phyloP scores from a whole-genome alignment of 768 basidiomycete species.

The Tricholoma matsutake region DNA sequence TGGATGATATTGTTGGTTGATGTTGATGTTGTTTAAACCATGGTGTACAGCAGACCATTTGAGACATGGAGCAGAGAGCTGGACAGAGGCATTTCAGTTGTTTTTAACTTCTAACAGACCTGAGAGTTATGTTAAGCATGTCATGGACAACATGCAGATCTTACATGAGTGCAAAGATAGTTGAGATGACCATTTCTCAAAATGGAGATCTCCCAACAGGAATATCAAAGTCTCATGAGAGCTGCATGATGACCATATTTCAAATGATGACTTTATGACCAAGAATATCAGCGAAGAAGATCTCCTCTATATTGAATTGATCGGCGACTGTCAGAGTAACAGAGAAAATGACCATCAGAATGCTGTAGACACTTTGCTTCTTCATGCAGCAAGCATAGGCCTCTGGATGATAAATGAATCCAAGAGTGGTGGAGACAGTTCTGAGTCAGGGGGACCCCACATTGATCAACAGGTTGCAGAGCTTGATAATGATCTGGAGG shows the following conservation, averaged over 20 bases:
- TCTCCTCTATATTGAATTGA: slow-evolving; percentile 33
- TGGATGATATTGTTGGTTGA: not conserved
- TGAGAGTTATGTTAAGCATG: not conserved
- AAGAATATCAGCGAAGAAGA: slow-evolving; percentile 34
- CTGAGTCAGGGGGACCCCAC: too few species aligned
- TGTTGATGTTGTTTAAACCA: not conserved
- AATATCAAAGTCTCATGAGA: slow-evolving; percentile 30
- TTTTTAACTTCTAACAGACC: not conserved
- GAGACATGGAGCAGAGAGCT: not conserved
- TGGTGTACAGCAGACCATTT: not conserved
- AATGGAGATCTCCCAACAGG: too few species aligned
- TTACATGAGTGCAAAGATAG: not conserved
- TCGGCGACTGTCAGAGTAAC: slow-evolving; percentile 17
- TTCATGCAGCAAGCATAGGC: slow-evolving; percentile 31
- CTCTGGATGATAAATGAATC: too few species aligned
- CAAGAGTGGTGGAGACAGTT: too few species aligned
- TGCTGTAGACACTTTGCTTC: too few species aligned
- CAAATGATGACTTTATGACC: slow-evolving; percentile 29
- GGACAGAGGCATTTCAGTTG: not conserved
- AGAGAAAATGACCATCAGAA: too few species aligned
- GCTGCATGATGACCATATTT: not conserved
- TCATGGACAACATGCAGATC: not conserved
- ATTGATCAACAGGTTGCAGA: too few species aligned
- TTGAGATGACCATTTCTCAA: not conserved
- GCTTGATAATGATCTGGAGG: too few species aligned